Evolutionary conservation across 1,139 yeast genomes (phyloP), one percentile per base, ranked within the genome.

Genomic region (Candida glucosophila): DNA sequence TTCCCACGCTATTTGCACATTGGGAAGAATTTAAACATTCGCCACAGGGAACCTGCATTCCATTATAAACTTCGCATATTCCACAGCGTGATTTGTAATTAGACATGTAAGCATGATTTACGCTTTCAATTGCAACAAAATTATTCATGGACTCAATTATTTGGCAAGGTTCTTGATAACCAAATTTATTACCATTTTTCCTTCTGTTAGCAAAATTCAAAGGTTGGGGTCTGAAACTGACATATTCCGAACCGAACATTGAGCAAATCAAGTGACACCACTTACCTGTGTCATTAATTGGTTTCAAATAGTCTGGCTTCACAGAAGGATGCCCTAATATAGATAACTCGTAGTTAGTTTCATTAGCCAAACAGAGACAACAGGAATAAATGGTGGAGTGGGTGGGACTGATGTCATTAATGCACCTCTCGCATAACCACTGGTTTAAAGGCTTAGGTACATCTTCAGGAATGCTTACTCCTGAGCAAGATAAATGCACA

Each of bases 181-280:
- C 24, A 3, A 14, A 19, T 12, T 33, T 38, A 3, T 28, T 35
- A 14, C 29, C 34, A 6, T 28, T 24, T 8, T 27, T 18, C 20
- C 29, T 28, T 14, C 32, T 33, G 7, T 22, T 21, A 12, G 24
- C 21, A 8, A 30, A 28, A 11, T 20, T 15, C 10, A 27, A 22
- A 3, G 30, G 22, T 8, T 29, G 20, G 4, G 30, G 23, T 17
- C 39, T 41, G 32, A 56, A 48, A 4, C 41, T 44, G 6, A 57
- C 43, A 5, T 33, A 23, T 7, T 47, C 35, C 27, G 46, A 34
- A 29, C 43, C 58, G 47, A 77, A 77, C 0, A 82, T 31, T 0
- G 92, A 79, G 52, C 98, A 88, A 4, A 73, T 37, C 5, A 80
- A 58, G 53, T 88, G 97, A 20, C 79, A 77, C 97, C 97, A 88